Conservation (phyloP, 2,329 filamentous ascomycete genomes). For the Coniochaeta prunicola region DNA sequence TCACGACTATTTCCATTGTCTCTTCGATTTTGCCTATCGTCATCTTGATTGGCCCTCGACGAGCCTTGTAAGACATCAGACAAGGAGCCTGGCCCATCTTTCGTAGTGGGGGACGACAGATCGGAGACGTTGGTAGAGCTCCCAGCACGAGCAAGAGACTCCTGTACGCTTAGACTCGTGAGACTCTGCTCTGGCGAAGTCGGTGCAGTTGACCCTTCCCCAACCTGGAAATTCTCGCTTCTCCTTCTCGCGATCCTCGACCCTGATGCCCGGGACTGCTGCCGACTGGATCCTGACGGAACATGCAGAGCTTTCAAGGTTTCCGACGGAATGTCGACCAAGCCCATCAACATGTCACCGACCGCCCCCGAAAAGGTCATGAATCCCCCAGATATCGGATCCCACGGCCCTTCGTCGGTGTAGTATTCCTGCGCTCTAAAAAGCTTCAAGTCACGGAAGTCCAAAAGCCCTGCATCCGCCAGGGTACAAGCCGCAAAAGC, state of each 20-base stretch:
- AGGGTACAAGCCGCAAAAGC: slow-evolving; percentile 62
- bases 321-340: slow-evolving; percentile 63
- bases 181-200: slow-evolving; percentile 37
- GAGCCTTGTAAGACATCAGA: not conserved
- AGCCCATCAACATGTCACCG: slow-evolving; percentile 70
- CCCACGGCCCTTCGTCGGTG: slow-evolving; percentile 69
- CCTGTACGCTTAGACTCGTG: slow-evolving; percentile 27
- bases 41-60: slow-evolving; percentile 35
- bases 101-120: slow-evolving; percentile 20
- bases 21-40: slow-evolving; percentile 46
- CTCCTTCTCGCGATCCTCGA: no score
- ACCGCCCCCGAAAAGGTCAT: slow-evolving; percentile 72
- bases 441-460: slow-evolving; percentile 67
- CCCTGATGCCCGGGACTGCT: slow-evolving; percentile 7
- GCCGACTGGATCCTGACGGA: slow-evolving; percentile 21
- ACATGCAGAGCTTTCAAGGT: slow-evolving; percentile 36
- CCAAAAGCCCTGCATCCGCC: slow-evolving; percentile 53
- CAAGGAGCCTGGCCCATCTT: not conserved
- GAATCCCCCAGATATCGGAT: slow-evolving; percentile 73
- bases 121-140: slow-evolving; percentile 35
- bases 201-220: slow-evolving; percentile 21
- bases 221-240: no score
- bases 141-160: slow-evolving; percentile 43
- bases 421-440: slow-evolving; percentile 59
- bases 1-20: slow-evolving; percentile 1